A percentile compares a stretch with the other conserved stretches of the same genome.
Conservation (phyloP, 2,329 filamentous ascomycete species). For the Fusarium pseudoanthophilum region DNA sequence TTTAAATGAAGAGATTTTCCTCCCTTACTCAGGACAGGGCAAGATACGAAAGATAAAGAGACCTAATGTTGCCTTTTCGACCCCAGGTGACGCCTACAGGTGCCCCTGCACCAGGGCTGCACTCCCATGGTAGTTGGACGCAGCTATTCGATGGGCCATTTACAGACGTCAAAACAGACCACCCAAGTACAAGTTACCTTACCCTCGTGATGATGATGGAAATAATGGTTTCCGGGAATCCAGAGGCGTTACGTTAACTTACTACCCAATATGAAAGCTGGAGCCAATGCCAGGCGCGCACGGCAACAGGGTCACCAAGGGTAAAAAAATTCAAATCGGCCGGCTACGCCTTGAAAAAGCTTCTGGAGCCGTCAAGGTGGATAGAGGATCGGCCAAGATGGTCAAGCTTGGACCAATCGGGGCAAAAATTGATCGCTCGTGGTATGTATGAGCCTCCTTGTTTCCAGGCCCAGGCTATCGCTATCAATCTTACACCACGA, state of each 20-base stretch:
- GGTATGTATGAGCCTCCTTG: conserved; percentile 32
- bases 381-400: conserved; percentile 24
- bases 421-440: conserved; percentile 39
- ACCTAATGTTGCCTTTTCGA: conserved; percentile 37
- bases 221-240: conserved; percentile 20
- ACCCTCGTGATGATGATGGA: conserved; percentile 17
- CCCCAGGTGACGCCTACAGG: conserved; percentile 38
- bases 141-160: conserved; percentile 14
- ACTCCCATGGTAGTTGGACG: conserved; percentile 18
- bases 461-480: conserved; percentile 13
- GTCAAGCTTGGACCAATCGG: conserved; percentile 41
- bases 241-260: conserved; percentile 35
- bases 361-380: conserved; percentile 34
- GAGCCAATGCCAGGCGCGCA: conserved; percentile 25
- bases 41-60: conserved; percentile 27
- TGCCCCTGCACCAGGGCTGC: conserved; percentile 37
- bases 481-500: conserved; percentile 13
- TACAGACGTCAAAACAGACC: conserved; percentile 5
- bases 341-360: conserved; percentile 20
- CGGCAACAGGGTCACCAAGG: not conserved
- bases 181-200: conserved; percentile 36
- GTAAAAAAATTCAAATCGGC: conserved; percentile 13
- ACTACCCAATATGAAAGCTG: conserved; percentile 29
- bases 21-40: conserved; percentile 10
- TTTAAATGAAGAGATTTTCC: conserved; percentile 23